Conservation (phyloP, 75 land plant species). For the Pinus albicaulis region DNA sequence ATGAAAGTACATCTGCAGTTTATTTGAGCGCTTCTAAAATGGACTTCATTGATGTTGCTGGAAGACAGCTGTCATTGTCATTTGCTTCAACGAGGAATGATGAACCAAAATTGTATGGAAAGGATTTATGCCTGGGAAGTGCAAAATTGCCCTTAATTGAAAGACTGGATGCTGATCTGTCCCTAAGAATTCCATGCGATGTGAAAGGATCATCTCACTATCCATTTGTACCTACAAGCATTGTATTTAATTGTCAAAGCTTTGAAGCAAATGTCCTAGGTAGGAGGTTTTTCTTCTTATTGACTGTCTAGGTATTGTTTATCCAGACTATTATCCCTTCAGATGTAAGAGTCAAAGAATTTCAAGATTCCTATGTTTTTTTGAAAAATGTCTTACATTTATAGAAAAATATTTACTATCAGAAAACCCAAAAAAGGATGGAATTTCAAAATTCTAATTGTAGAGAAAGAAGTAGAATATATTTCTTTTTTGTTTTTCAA, state of each 20-base stretch:
- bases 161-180: conserved; percentile 44
- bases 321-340: background rate
- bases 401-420: conserved; percentile 10
- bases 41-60: conserved; percentile 44
- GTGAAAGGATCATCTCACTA: background rate
- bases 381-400: no score
- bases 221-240: conserved; percentile 10
- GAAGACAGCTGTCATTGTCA: conserved; percentile 35
- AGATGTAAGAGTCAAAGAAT: background rate
- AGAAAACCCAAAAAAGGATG: no score
- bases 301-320: background rate
- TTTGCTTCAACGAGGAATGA: conserved; percentile 17
- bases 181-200: conserved; percentile 47
- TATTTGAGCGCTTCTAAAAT: conserved; percentile 10
- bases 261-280: conserved; percentile 32
- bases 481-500: conserved; percentile 1
- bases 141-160: conserved; percentile 18
- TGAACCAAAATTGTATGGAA: conserved; percentile 1
- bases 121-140: background rate
- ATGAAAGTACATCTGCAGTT: conserved; percentile 20
- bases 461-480: background rate
- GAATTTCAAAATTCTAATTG: background rate
- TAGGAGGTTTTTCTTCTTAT: background rate
- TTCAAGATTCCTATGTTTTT: background rate
- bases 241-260: conserved; percentile 25